phyloP scores from a whole-genome alignment of 768 basidiomycete species.

The Termitomyces sp. region DNA sequence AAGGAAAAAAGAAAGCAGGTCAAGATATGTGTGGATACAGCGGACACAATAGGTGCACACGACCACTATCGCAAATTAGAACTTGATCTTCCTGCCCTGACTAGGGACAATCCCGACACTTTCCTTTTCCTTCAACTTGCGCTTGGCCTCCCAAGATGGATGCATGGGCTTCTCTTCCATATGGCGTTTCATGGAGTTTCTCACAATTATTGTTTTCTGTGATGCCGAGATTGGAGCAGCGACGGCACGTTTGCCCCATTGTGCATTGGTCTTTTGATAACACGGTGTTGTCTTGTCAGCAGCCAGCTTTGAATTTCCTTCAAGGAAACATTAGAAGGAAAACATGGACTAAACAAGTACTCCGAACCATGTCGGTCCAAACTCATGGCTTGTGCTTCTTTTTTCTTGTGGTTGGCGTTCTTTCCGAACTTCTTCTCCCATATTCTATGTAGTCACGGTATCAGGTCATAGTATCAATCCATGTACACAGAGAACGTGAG shows the following conservation, averaged over 20 bases:
- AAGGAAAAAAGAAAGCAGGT: not conserved
- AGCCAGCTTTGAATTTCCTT: not conserved
- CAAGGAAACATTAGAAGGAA: not conserved
- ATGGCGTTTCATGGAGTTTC: slow-evolving; percentile 5
- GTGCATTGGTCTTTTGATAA: slow-evolving; percentile 18
- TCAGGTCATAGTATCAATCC: slow-evolving; percentile 2
- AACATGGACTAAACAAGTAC: not conserved
- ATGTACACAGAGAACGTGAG: not conserved
- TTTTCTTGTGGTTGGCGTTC: slow-evolving; percentile 88
- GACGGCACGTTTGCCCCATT: slow-evolving; percentile 21
- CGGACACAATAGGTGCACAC: slow-evolving; percentile 6
- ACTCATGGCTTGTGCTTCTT: slow-evolving; percentile 28
- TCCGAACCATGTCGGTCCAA: not conserved
- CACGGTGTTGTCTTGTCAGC: slow-evolving; percentile 11
- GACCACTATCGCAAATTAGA: slow-evolving; percentile 19
- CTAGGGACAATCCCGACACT: slow-evolving; percentile 55
- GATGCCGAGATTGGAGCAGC: slow-evolving; percentile 1
- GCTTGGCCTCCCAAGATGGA: slow-evolving; percentile 97
- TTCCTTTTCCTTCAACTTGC: slow-evolving; percentile 66
- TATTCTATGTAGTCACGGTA: slow-evolving; percentile 51
- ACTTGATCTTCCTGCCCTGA: slow-evolving; percentile 85
- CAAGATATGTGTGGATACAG: not conserved
- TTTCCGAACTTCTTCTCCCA: slow-evolving; percentile 97
- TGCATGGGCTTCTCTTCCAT: slow-evolving; percentile 51
- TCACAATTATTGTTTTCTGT: not conserved